Conservation (phyloP, 2,329 filamentous ascomycete species). For the Diplodia intermedia region DNA sequence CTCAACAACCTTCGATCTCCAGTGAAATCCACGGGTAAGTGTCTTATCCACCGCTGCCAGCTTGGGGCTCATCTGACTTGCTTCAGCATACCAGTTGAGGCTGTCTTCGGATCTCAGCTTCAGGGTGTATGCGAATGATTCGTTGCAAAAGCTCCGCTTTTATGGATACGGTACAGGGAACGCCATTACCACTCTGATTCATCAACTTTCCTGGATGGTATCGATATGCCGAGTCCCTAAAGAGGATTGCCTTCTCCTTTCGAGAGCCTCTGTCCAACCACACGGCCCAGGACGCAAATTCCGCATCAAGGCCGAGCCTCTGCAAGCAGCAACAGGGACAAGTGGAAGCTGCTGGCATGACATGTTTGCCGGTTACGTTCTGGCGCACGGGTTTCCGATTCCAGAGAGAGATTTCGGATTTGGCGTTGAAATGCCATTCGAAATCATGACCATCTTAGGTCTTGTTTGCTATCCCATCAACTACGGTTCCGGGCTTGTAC, state of each 20-base stretch:
- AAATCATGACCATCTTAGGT: not conserved
- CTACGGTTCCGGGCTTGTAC: not conserved
- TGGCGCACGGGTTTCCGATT: constrained; percentile 6
- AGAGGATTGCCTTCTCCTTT: not conserved
- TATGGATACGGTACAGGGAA: not conserved
- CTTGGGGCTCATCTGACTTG: not conserved
- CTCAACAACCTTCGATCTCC: not conserved
- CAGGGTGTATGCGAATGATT: not conserved
- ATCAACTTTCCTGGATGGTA: not conserved
- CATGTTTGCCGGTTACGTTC: constrained; percentile 8
- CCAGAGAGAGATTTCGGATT: not conserved
- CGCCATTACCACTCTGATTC: not conserved
- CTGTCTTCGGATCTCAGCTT: not conserved
- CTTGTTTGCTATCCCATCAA: constrained; percentile 3
- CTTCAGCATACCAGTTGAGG: not conserved
- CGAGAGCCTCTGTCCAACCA: not conserved
- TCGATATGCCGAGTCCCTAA: not conserved
- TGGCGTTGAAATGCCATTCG: constrained; percentile 7
- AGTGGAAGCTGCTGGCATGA: constrained; percentile 9
- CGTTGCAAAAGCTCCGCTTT: not conserved
- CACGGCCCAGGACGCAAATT: not conserved
- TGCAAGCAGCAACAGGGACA: not conserved
- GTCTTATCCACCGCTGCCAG: too few relatives aligned
- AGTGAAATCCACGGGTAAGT: not conserved
- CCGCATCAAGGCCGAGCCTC: not conserved